Conservation (phyloP, 306 rosid species). For the Vigna mungo region DNA sequence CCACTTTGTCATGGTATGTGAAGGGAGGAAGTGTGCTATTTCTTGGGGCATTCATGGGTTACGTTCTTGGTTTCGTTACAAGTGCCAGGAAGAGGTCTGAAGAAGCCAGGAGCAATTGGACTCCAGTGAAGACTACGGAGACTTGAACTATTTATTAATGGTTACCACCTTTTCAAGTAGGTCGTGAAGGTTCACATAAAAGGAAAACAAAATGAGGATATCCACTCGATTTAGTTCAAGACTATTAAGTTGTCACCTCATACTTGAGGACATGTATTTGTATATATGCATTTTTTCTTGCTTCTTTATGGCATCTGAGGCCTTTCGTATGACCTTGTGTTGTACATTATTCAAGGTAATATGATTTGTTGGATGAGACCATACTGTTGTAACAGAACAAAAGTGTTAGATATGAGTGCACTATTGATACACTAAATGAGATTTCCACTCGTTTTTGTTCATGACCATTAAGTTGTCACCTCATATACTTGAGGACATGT, state of each 20-base stretch:
- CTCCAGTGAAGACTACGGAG: conserved; percentile 78
- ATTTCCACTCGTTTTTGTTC: conserved; percentile 22
- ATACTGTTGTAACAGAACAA: not conserved
- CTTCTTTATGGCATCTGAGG: conserved; percentile 14
- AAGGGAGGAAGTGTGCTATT: conserved; percentile 71
- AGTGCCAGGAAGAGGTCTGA: conserved; percentile 58
- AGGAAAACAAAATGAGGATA: conserved; percentile 1
- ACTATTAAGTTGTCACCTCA: conserved; percentile 30
- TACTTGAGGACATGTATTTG: conserved; percentile 22
- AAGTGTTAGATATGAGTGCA: not conserved
- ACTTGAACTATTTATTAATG: conserved; percentile 34
- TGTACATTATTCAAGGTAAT: conserved; percentile 28
- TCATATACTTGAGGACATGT: conserved; percentile 9
- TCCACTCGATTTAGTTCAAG: conserved; percentile 20
- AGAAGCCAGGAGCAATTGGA: conserved; percentile 55
- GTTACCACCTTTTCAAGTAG: conserved; percentile 29
- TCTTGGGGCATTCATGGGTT: conserved; percentile 83
- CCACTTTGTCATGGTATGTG: conserved; percentile 60
- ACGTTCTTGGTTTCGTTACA: conserved; percentile 69
- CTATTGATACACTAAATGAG: not conserved
- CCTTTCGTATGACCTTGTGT: conserved; percentile 20
- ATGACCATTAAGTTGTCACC: conserved; percentile 27
- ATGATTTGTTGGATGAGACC: conserved; percentile 23
- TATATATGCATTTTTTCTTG: conserved; percentile 44
- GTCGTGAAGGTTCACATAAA: conserved; percentile 29